Evolutionary conservation across 2,329 filamentous ascomycete species (phyloP), one percentile per base, ranked within the genome.

Genomic region (Rutstroemia sydowiana): DNA sequence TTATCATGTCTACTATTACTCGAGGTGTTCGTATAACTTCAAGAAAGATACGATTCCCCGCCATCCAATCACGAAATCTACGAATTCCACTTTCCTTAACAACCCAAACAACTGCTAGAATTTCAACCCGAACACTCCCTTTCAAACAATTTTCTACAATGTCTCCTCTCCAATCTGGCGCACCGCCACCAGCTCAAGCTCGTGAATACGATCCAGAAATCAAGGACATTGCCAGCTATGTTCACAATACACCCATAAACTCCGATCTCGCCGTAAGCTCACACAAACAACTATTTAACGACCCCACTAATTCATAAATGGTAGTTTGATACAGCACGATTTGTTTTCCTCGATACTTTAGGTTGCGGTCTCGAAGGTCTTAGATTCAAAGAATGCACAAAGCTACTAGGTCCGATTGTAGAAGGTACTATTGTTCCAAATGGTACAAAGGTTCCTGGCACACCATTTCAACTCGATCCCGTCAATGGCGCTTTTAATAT

Each of bases 401-500:
- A 96, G 75, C 81, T 97, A 54, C 84, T 98, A 37, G 93, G 93
- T 18, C 93, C 93, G 48, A 79, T 92, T 61, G 92, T 98, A 46
- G 84, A 88, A 55, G 93, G 92, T 63, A 96, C 93, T 48, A 73
- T 85, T 42, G 92, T 97, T 50, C 92, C 93, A 68, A 91, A 95
- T 68, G 93, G 93, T 61, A 85, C 89, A 64, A 88, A 84, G 68
- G 88, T 98, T 41, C 88, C 88, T 37, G 93, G 93, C 59, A 97
- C 93, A 30, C 82, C 87, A 61, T 97, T 92, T 75, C 85, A 95
- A 73, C 84, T 98, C 62, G 93, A 97, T 70, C 93, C 93, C 36
- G 84, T 97, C 68, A 92, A 92, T 65, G 93, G 86, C 57, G 93
- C 93, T 59, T 97, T 98, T 82, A 97, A 97, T 79, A 97, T 98